Evolutionary conservation across 768 basidiomycete genomes (phyloP), one percentile per base, ranked within the genome.

Genomic region (Boletus huronensis): DNA sequence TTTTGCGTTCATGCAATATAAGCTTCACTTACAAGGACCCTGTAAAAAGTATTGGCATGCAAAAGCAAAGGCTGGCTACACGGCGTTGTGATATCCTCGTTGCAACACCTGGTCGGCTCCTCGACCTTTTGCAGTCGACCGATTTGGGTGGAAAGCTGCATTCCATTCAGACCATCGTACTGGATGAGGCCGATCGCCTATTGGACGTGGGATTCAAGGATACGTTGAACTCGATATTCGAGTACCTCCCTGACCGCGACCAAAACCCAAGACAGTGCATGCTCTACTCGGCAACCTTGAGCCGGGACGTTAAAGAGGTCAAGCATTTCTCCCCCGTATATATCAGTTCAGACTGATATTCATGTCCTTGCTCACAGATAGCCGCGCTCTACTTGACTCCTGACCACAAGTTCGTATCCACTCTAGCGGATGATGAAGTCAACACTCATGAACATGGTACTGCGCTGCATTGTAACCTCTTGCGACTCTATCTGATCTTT

Each of bases 161-260:
- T 5, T 57, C 67, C 28, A 68, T 83, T 7, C 68, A 74, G 36
- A 73, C 75, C 7, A 57, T 87, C 59, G 79, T 89, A 3, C 73
- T 87, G 58, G 88, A 90, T 64, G 88, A 90, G 70, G 88, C 87
- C 11, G 88, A 90, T 66, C 74, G 88, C 32, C 68, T 90, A 16
- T 75, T 90, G 19, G 88, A 90, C 62, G 78, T 86, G 64, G 88
- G 88, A 46, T 90, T 90, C 65, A 82, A 79, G 42, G 77, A 77
- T 9, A 82, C 84, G 39, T 73, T 90, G 55, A 83, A 87, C 63
- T 82, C 83, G 50, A 86, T 90, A 51, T 66, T 86, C 9, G 26
- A 54, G 0, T 67, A 63, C 53, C 64, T 81, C 34, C 79, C 79
- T 2, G 58, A 73, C 31, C 68, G 70, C 41, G 76, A 74, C 46